Base-by-base conservation (phyloP, 768 basidiomycete species). In the Suillus decipiens region DNA sequence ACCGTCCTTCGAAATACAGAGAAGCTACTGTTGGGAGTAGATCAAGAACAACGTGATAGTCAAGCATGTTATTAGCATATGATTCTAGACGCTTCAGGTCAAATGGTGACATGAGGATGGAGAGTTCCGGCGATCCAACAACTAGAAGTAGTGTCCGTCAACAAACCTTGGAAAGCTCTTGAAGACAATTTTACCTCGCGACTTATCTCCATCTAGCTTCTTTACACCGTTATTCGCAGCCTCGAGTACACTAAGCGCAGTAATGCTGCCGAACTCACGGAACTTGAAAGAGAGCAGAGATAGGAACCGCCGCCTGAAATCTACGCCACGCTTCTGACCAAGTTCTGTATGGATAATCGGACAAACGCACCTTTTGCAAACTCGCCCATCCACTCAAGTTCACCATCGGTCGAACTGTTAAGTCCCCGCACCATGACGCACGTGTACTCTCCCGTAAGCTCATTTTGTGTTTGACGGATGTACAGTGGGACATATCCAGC, bases 31-130 rank as follows among this genome's bases (percentile, higher is more conserved):
- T 84, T 0, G 97, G 96, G 17, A 99, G 82, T 31, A 99, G 81
- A 74, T 99, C 97, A 45, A 99, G 82, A 62, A 99, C 86, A 68
- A 96, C 94, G 72, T 99, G 97, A 70, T 96, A 98, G 75, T 99
- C 97, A 47, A 99, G 83, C 86, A 91, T 89, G 72, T 95, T 95
- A 74, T 97, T 95, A 1, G 95, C 91, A 67, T 99, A 99, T 6
- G 96, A 92, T 69, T 96, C 92, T 15, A 99, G 83, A 1, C 97
- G 89, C 75, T 99, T 98, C 69, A 99, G 82, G 75, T 99, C 97
- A 73, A 96, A 99, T 0, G 97, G 94, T 0, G 93, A 89, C 61
- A 96, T 73, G 8, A 91, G 73, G 54, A 89, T 78, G 1, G 85
- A 78, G 17, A 90, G 78, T 63, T 91, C 90, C 1, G 76, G 48